Base-by-base conservation (phyloP, 139 green algal genomes). In the Gonium pectorale region DNA sequence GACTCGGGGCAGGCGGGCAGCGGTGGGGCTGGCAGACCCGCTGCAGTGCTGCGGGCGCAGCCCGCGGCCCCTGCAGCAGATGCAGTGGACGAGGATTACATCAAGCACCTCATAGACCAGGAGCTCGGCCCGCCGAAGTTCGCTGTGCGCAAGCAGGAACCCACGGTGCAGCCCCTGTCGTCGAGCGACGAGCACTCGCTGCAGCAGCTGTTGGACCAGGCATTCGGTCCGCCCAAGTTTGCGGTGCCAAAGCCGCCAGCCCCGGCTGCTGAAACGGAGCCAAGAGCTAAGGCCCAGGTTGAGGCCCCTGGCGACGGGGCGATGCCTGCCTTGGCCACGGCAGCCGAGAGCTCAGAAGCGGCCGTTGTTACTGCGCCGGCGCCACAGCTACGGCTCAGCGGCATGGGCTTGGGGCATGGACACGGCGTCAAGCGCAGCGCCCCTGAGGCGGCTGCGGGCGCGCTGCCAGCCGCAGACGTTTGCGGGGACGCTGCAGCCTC, bases 141-240 rank as follows among this genome's bases (percentile, higher is more conserved):
- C 37, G 60, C 71, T 1, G 70, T 81, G 0, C 70, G 54, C 60
- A 87, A 87, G 54, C 24, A 27, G 7, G 72, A 33, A 33, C 0
- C 72, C 8, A n/a, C 31, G 27, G 15, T 54, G 37, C 64, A 52
- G 44, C 63, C 70, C n/a, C 22, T 9, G 46, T 27, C 29, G 38
- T 13, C 26, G n/a, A 22, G 19, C 22, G 66, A 67, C 41, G 49
- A 59, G 11, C 24, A 62, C 26, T 67, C 66, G 11, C 51, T 85
- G 19, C 26, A 83, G 35, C 66, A 59, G n/a, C 79, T 90, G 40
- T 41, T 90, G 5, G 81, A 88, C 15, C 59, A 88, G 62, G 56
- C 85, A 37, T 88, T 90, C 75, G 87, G 87, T 40, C 87, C 81
- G 0, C 87, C 87, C 29, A 86, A 83, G 62, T 90, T 90, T 22